Percentiles rank a stretch among this genome's conserved stretches.
phyloP scores from a whole-genome alignment of 768 basidiomycete species.

The Strobilomyces confusus region DNA sequence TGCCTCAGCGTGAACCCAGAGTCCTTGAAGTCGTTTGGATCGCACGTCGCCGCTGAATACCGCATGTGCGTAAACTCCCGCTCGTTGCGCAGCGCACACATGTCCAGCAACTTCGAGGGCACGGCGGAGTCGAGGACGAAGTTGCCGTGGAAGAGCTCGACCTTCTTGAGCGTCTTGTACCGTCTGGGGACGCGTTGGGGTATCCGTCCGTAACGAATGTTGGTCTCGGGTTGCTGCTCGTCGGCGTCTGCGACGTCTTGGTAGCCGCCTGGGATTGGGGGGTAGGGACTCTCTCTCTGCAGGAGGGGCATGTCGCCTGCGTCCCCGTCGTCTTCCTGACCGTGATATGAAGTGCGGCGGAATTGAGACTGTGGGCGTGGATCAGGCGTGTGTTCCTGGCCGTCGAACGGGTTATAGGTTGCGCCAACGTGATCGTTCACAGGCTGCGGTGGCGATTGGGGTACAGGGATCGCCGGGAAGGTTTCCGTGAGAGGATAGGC shows the following conservation, averaged over 20 bases:
- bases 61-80: conserved; percentile 96
- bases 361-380: conserved; percentile 27
- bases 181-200: conserved; percentile 86
- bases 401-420: conserved; percentile 23
- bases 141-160: conserved; percentile 92
- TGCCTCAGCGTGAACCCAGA: conserved; percentile 85
- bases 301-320: conserved; percentile 68
- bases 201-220: conserved; percentile 85
- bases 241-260: conserved; percentile 25
- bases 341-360: conserved; percentile 35
- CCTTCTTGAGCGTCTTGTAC: conserved; percentile 91
- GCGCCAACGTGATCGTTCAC: conserved; percentile 10
- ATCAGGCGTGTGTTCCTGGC: conserved; percentile 13
- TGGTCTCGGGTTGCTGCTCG: conserved; percentile 40
- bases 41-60: conserved; percentile 93
- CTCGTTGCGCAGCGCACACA: conserved; percentile 72
- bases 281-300: conserved; percentile 35
- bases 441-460: conserved; percentile 20
- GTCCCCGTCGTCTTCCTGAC: conserved; percentile 43
- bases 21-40: conserved; percentile 87
- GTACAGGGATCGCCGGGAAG: conserved; percentile 13
- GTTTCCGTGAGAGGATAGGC: conserved; percentile 22
- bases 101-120: conserved; percentile 84
- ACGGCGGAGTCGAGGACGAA: conserved; percentile 89
- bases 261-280: conserved; percentile 45